Evolutionary conservation across 345 rosid genomes (phyloP), one percentile per base, ranked within the genome.

Genomic region (Schrenkiella parvula): DNA sequence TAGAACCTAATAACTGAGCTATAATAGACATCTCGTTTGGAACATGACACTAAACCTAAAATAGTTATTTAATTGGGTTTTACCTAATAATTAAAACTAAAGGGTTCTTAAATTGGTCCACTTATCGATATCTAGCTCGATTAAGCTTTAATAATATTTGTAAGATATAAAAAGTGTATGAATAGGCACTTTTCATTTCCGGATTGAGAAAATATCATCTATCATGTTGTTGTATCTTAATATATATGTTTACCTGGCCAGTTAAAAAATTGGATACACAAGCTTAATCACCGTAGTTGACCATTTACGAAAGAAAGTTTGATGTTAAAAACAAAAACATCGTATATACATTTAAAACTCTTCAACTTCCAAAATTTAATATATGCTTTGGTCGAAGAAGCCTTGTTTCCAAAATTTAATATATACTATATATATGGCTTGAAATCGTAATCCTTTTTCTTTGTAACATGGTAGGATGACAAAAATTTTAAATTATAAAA

Each of bases 31-130:
- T 44, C 46, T 56, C 26, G 26, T 17, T 25, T 13, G 53, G 8
- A 62, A 42, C 44, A 41, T 50, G 22, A 29, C 52, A 25, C 14
- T 63, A 72, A 53, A 31, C 56, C 29, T 34, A 50, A 70, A 58
- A 47, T 51, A 44, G 13, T 19, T 56, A 12, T 19, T 10, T 29
- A 23, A 41, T 8, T 29, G n/a, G 5, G 22, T 21, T 32, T 62
- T 25, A 26, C 15, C 32, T 37, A 21, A 7, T 4, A 32, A 35
- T 28, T 7, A 6, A 8, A 14, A 26, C 28, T 42, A 53, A 28
- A 52, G 22, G 14, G 22, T 5, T 25, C 17, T 19, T 62, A 18
- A 71, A 26, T 13, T 50, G 43, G 8, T 52, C 60, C 15, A 44
- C 18, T 44, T 43, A 39, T 51, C 13, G 9, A 17, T 37, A 23